Conservation (phyloP, 345 rosid genomes). For the Dipteronia sinensis region DNA sequence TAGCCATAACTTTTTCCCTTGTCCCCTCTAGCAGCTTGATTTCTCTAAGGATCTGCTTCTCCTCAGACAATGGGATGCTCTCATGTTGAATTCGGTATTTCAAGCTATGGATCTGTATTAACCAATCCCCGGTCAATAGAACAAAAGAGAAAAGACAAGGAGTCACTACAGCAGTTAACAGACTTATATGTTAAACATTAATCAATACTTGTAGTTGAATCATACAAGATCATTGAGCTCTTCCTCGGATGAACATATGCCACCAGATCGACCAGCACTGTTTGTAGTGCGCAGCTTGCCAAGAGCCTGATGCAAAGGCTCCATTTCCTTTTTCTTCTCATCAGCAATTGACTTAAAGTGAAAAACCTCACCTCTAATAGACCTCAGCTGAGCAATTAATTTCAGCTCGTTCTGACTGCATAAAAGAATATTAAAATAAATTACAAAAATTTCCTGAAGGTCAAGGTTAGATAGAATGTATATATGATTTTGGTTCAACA, state of each 20-base stretch:
- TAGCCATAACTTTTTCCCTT: constrained; percentile 84
- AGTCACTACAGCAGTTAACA: constrained; percentile 17
- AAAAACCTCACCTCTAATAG: constrained; percentile 35
- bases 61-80: constrained; percentile 86
- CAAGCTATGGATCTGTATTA: constrained; percentile 71
- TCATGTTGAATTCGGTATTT: constrained; percentile 90
- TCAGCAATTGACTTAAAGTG: constrained; percentile 47
- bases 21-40: constrained; percentile 92
- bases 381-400: constrained; percentile 50
- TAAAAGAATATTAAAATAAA: neutral
- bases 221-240: constrained; percentile 81
- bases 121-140: constrained; percentile 23
- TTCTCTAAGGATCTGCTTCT: constrained; percentile 89
- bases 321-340: constrained; percentile 78
- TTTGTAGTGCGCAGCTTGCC: constrained; percentile 68
- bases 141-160: constrained; percentile 14
- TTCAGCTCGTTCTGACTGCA: constrained; percentile 52
- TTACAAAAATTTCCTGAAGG: neutral
- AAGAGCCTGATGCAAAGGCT: constrained; percentile 85
- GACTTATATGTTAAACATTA: neutral
- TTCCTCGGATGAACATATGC: constrained; percentile 86
- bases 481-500: neutral
- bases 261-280: constrained; percentile 40
- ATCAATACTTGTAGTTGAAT: constrained; percentile 19
- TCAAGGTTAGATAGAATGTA: neutral